A percentile compares a stretch with the other conserved stretches of the same genome.
Conservation (phyloP, 208 protist species). For the Trypanosoma conorhini region DNA sequence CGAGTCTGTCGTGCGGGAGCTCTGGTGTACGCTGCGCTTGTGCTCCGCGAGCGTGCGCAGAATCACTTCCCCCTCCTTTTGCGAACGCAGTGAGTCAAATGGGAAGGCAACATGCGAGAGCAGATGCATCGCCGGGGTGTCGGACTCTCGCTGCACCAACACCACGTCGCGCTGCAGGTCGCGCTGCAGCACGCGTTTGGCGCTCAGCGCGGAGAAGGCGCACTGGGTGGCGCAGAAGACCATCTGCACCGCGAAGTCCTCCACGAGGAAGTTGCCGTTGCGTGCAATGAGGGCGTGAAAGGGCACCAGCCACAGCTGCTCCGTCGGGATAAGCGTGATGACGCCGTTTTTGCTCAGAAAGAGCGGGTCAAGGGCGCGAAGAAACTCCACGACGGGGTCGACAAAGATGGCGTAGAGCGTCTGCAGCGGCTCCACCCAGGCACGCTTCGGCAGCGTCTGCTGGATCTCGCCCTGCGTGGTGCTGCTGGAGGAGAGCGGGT, state of each 20-base stretch:
- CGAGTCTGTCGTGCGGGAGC: slow-evolving; percentile 23
- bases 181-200: slow-evolving; percentile 56
- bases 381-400: slow-evolving; percentile 84
- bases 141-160: slow-evolving; percentile 53
- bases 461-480: slow-evolving; percentile 37
- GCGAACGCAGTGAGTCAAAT: slow-evolving; percentile 60
- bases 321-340: slow-evolving; percentile 82
- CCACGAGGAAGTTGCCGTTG: slow-evolving; percentile 76
- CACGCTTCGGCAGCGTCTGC: slow-evolving; percentile 59
- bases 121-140: slow-evolving; percentile 27
- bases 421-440: slow-evolving; percentile 85
- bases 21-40: slow-evolving; percentile 22
- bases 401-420: slow-evolving; percentile 83
- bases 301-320: slow-evolving; percentile 77
- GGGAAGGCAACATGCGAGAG: slow-evolving; percentile 44
- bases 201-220: slow-evolving; percentile 60
- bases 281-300: slow-evolving; percentile 85
- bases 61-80: slow-evolving; percentile 57
- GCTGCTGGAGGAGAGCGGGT: slow-evolving; percentile 33
- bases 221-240: slow-evolving; percentile 84
- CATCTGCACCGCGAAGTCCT: slow-evolving; percentile 81
- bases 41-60: slow-evolving; percentile 34
- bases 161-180: slow-evolving; percentile 67
- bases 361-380: slow-evolving; percentile 62
- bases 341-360: slow-evolving; percentile 55